A percentile compares a stretch with the other conserved stretches of the same genome.
These are phyloP conservation scores for Mollisiaceae sp. DNA, from an alignment of 2,329 filamentous ascomycete species.

Conservation along the genomic window DNA sequence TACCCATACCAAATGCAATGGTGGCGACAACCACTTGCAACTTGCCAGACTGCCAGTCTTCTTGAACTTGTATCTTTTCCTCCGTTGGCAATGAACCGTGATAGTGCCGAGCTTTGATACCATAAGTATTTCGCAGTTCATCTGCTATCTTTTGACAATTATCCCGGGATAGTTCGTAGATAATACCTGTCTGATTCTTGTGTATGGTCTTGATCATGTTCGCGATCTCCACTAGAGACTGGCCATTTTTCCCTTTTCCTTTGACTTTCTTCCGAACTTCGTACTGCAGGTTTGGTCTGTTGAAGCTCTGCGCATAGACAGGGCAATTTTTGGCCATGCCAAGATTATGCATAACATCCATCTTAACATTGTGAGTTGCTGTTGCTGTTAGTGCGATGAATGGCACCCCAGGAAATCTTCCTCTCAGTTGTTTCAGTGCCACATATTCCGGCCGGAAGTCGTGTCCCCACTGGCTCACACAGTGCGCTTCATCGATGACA, in stretches of 20 bases:
- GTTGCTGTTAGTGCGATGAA: constrained; percentile 96
- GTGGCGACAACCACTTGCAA: constrained; percentile 94
- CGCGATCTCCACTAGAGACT: constrained; percentile 57
- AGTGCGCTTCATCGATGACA: constrained; percentile 99
- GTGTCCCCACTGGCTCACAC: constrained; percentile 98
- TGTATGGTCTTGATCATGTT: constrained; percentile 74
- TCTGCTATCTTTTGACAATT: constrained; percentile 81
- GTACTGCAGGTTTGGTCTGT: constrained; percentile 92
- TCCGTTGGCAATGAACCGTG: constrained; percentile 77
- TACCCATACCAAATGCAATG: constrained; percentile 99
- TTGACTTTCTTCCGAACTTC: constrained; percentile 78
- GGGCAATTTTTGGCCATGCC: constrained; percentile 72
- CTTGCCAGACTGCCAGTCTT: constrained; percentile 78
- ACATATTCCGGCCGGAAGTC: constrained; percentile 98
- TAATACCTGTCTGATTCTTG: constrained; percentile 77
- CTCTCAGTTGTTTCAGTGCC: constrained; percentile 74
- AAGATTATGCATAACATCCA: constrained; percentile 92
- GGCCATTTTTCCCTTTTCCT: constrained; percentile 56
- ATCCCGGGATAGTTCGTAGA: constrained; percentile 89
- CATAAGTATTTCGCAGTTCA: constrained; percentile 62
- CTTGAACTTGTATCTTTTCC: constrained; percentile 74
- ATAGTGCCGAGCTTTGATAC: constrained; percentile 81
- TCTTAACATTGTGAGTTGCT: constrained; percentile 89
- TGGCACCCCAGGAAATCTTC: constrained; percentile 77
- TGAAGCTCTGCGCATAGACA: constrained; percentile 91